Base-by-base conservation (phyloP, 768 basidiomycete genomes). In the Artomyces pyxidatus region DNA sequence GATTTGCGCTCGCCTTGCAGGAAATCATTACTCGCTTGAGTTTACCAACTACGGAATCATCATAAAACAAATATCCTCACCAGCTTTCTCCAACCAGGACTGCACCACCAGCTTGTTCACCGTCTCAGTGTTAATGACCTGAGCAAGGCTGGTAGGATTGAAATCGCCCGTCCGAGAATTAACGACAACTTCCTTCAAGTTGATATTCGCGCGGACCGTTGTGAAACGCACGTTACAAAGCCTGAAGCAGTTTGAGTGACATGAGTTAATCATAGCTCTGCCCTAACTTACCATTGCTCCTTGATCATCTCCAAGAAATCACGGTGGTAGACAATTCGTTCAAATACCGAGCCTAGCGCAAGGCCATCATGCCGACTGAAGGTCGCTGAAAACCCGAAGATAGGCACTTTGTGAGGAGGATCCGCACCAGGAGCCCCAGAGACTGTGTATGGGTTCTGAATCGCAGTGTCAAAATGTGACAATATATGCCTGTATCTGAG, bases 341-440 rank as follows among this genome's bases (percentile, higher is more conserved):
- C 80, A 59, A 95, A 98, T 1, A 96, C 84, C 2, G 85, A 83
- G 6, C 89, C 84, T 3, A 98, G 76, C 2, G 92, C 88, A 2
- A 94, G 71, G 4, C 91, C 88, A 57, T 98, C 95, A 55, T 94
- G 88, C 25, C 95, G 77, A 55, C 81, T 84, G 68, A 96, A 96
- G 0, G 95, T 98, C 1, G 95, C 95, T 47, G 91, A 92, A 62
- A 98, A 96, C 0, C 94, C 95, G 39, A 98, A 74, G 44, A 96
- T 81, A 2, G 94, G 91, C 23, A 94, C 78, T 37, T 9, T 21
- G 28, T 69, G 68, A 58, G 80, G 71, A 11, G 63, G 61, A 32
- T 68, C 63, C 38, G 49, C 50, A n/a, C 61, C 46, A 28, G 3
- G 38, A 16, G 41, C 2, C 19, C 35, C 43, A 45, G 71, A 62